Evolutionary conservation across 75 land plant species (phyloP).

Genomic region (Cunninghamia lanceolata): DNA sequence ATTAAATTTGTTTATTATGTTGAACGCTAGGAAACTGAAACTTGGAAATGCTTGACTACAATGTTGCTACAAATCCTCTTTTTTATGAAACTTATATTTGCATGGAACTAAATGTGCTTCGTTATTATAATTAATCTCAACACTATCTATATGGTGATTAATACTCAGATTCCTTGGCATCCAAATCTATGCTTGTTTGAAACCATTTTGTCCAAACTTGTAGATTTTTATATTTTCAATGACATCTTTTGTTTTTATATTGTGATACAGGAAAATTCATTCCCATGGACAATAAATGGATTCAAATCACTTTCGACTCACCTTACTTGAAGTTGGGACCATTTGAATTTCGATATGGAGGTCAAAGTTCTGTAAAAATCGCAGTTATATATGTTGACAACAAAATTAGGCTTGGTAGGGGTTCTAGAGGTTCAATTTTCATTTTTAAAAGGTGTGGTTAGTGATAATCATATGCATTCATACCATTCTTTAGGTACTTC

Average conservation of each 20-base stretch:
- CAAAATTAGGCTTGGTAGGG: slow-evolving; percentile 75
- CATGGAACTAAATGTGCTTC: too few species aligned
- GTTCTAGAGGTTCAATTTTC: slow-evolving; percentile 90
- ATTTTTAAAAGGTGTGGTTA: slow-evolving; percentile 58
- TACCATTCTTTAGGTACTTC: not conserved
- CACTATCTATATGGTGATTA: not conserved
- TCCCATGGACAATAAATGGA: slow-evolving; percentile 68
- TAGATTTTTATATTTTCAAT: not conserved
- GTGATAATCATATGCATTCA: not conserved
- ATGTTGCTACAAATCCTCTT: too few species aligned
- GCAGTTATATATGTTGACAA: slow-evolving; percentile 82
- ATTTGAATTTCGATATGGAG: slow-evolving; percentile 68
- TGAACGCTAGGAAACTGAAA: too few species aligned
- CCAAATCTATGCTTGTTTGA: not conserved
- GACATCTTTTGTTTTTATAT: not conserved
- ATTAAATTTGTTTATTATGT: too few species aligned
- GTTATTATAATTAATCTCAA: too few species aligned
- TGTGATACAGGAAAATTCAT: slow-evolving; percentile 64
- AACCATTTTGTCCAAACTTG: not conserved
- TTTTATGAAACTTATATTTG: too few species aligned
- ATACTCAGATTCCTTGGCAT: not conserved
- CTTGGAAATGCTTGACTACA: too few species aligned
- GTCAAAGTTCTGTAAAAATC: slow-evolving; percentile 74
- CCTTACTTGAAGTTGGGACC: slow-evolving; percentile 73
- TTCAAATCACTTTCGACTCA: slow-evolving; percentile 79